Percentiles rank a stretch among this genome's conserved stretches.
These are phyloP conservation scores for Boletus sp. DNA, from an alignment of 768 basidiomycete species.

Conservation along the genomic window DNA sequence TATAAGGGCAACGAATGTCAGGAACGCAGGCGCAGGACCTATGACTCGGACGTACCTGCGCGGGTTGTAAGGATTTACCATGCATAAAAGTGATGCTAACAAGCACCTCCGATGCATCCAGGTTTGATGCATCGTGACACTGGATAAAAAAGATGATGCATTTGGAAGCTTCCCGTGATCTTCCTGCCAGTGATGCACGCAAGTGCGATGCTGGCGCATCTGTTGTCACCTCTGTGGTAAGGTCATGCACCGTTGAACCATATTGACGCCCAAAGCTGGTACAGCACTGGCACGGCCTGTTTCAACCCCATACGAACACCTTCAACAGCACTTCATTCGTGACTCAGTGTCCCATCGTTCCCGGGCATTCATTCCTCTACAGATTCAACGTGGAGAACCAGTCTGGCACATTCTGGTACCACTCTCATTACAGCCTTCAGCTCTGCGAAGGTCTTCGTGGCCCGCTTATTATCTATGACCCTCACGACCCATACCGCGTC, in stretches of 20 bases:
- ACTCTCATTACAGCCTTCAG: constrained; percentile 46
- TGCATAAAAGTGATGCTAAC: too few relatives aligned
- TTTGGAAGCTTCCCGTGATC: too few relatives aligned
- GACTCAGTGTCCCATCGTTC: constrained; percentile 44
- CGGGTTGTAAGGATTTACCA: too few relatives aligned
- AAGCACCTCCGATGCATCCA: too few relatives aligned
- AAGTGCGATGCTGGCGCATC: too few relatives aligned
- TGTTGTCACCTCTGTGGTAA: constrained; percentile 40
- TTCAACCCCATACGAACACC: constrained; percentile 39
- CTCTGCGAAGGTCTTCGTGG: constrained; percentile 59
- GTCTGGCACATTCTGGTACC: constrained; percentile 47
- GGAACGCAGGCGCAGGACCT: too few relatives aligned
- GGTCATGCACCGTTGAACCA: not conserved
- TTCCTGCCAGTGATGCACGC: too few relatives aligned
- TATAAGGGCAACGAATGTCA: too few relatives aligned
- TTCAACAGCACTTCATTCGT: constrained; percentile 49
- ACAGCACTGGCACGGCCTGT: constrained; percentile 49
- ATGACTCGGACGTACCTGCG: too few relatives aligned
- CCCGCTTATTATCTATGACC: constrained; percentile 46
- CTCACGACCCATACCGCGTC: constrained; percentile 29
- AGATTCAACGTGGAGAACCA: constrained; percentile 31
- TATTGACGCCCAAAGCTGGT: not conserved
- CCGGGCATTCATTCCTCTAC: constrained; percentile 41
- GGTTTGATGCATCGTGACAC: too few relatives aligned
- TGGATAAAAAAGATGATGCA: too few relatives aligned